Evolutionary conservation across 768 basidiomycete genomes (phyloP).

Genomic region (Serendipita sp.): DNA sequence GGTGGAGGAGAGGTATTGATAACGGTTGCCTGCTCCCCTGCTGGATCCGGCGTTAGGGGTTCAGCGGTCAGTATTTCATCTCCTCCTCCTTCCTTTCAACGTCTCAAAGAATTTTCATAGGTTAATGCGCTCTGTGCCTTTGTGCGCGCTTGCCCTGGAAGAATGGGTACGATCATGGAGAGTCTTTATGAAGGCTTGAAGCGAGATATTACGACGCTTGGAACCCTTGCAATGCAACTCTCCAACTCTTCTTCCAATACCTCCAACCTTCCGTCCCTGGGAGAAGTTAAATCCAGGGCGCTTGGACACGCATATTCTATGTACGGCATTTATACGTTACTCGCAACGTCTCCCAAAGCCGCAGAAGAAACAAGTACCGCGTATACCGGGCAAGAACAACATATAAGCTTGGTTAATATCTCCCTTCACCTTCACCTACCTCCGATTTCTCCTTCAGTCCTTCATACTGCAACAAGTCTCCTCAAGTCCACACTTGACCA

Average conservation of each 20-base stretch:
- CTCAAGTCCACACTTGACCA: conserved; percentile 87
- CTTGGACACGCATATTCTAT: conserved; percentile 79
- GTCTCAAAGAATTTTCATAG: background rate
- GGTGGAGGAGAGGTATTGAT: background rate
- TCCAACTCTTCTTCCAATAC: background rate
- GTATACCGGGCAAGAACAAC: background rate
- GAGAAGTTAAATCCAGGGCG: conserved; percentile 53
- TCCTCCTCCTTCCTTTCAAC: background rate
- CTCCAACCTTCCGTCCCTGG: background rate
- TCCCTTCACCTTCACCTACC: conserved; percentile 3
- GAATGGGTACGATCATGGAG: background rate
- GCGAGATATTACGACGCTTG: conserved; percentile 58
- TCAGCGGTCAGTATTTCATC: background rate
- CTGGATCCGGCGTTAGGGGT: background rate
- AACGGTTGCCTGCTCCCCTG: background rate
- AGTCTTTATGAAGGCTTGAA: conserved; percentile 45
- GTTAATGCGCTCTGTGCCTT: background rate
- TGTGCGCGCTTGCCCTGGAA: background rate
- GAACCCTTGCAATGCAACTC: conserved; percentile 48
- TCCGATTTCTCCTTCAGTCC: conserved; percentile 38
- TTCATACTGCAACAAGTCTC: conserved; percentile 79
- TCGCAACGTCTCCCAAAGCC: conserved; percentile 58
- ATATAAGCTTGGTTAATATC: conserved; percentile 2
- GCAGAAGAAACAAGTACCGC: background rate
- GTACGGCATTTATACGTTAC: conserved; percentile 85